Base-by-base conservation (phyloP, 2,329 filamentous ascomycete genomes). In the Aspergillus transmontanensis region DNA sequence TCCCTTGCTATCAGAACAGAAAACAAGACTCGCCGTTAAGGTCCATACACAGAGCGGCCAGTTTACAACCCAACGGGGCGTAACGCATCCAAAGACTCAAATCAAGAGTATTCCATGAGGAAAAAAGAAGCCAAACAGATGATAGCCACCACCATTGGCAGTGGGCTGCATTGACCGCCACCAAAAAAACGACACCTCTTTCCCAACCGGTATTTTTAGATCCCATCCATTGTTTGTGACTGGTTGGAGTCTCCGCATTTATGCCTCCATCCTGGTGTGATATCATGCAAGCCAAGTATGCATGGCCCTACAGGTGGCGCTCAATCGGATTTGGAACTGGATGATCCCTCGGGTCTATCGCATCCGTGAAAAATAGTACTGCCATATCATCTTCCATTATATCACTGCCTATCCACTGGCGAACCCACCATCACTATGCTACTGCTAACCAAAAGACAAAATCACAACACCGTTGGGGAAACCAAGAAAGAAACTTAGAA, bases 281-380 rank as follows among this genome's bases (percentile, higher is more conserved):
- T 55, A 55, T 55, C 21, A 55, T 55, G 51, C 51, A 39, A 41
- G 51, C 51, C 51, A 55, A 55, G 32, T 39, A 55, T 55, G 51
- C 51, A 39, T 55, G 30, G 34, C 51, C 51, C 30, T 55, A 26
- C 21, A 21, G n/a, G 51, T 55, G 51, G 51, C 51, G 51, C 32
- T 36, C 19, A 55, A 55, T 39, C 32, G n/a, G 32, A 55, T 23
- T 54, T 7, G 5, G 21, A 32, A 6, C 32, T 55, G 11, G 28
- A 11, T 28, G 36, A 36, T 26, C 51, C 32, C 19, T 32, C 7
- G 4, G 4, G 48, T 34, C 26, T 51, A 30, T 51, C 10, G 12
- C 21, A 12, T 46, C 4, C 43, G 43, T 50, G 10, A n/a, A 34
- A 36, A 16, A 10, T 39, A 19, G 28, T 16, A 16, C 6, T 11